Percentiles rank a stretch among this genome's conserved stretches.
Conservation (phyloP, 306 rosid species). For the Fragaria ananassa region DNA sequence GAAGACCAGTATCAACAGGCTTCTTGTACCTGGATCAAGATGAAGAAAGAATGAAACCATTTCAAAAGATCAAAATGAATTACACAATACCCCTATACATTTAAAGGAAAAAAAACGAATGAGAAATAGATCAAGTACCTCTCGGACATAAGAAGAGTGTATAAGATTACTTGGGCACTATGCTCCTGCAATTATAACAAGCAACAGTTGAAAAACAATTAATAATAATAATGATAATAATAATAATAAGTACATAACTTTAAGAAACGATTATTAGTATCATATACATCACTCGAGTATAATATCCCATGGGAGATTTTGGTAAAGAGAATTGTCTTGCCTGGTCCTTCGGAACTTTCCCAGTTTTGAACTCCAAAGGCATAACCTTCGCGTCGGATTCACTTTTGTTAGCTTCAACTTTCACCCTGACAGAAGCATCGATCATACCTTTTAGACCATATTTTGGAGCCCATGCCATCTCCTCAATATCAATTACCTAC, state of each 20-base stretch:
- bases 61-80: neutral
- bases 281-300: constrained; percentile 10
- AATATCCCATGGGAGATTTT: constrained; percentile 20
- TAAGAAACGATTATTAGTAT: constrained; percentile 5
- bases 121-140: constrained; percentile 43
- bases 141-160: constrained; percentile 90
- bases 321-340: constrained; percentile 44
- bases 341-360: constrained; percentile 69
- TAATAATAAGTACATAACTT: neutral
- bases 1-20: constrained; percentile 76
- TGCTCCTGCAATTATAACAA: constrained; percentile 66
- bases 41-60: constrained; percentile 12
- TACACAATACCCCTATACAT: neutral
- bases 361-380: constrained; percentile 93
- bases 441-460: constrained; percentile 96
- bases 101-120: neutral
- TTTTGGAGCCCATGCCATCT: constrained; percentile 96
- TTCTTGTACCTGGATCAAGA: constrained; percentile 57
- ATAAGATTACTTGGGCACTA: constrained; percentile 82
- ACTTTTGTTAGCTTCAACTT: constrained; percentile 38
- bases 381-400: constrained; percentile 49
- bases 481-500: constrained; percentile 92
- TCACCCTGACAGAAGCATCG: constrained; percentile 87
- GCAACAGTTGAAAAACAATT: constrained; percentile 19
- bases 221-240: neutral